A percentile compares a stretch with the other conserved stretches of the same genome.
Conservation (phyloP, 257 asterid species). For the Datura wrightii region DNA sequence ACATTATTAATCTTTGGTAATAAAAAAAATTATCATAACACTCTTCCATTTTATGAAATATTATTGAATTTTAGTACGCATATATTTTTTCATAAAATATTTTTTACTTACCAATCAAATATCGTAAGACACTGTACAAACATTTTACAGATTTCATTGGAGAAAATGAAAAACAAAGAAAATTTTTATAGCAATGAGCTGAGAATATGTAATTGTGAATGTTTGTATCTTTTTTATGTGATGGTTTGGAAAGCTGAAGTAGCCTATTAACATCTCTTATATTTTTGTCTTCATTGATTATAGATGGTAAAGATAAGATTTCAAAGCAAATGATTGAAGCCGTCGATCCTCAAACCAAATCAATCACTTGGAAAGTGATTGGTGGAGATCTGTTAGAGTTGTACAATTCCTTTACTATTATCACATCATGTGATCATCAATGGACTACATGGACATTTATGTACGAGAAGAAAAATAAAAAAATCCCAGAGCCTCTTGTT, state of each 20-base stretch:
- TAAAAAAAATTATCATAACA: not conserved
- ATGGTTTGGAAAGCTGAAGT: not conserved
- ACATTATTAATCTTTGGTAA: not conserved
- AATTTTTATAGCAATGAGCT: not conserved
- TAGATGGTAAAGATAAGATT: slow-evolving; percentile 1
- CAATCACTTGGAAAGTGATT: slow-evolving; percentile 26
- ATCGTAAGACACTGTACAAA: not conserved
- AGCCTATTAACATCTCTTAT: not conserved
- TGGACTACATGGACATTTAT: slow-evolving; percentile 4
- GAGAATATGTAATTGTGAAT: not conserved
- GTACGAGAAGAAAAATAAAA: not conserved
- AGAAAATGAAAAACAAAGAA: not conserved
- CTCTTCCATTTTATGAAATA: not conserved
- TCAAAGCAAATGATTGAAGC: slow-evolving; percentile 1
- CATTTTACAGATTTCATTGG: not conserved
- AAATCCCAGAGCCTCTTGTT: not conserved
- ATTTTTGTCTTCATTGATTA: not conserved
- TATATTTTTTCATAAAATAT: not conserved
- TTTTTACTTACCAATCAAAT: not conserved
- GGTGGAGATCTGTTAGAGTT: slow-evolving; percentile 27
- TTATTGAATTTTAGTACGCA: not conserved
- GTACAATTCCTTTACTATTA: not conserved
- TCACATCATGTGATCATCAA: not conserved
- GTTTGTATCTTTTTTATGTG: not conserved
- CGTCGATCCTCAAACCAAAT: slow-evolving; percentile 8